Evolutionary conservation across 1,139 yeast species (phyloP), one percentile per base, ranked within the genome.

Genomic region (Suhomyces guaymorum): DNA sequence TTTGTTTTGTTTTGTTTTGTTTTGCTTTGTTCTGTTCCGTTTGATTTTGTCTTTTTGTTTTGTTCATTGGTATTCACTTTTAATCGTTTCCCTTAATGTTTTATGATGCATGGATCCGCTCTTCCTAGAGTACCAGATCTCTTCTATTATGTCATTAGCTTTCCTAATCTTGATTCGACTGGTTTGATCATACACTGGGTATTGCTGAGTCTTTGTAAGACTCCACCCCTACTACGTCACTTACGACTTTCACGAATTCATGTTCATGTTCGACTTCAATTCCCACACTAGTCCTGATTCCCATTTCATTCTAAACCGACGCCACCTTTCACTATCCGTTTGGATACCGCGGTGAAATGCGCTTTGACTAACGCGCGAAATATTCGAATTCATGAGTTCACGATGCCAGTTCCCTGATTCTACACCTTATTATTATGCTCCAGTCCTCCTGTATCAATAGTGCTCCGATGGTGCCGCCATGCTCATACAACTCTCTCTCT

Each of bases 171-270:
- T 37, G 37, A 37, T 32, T 37, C 40, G 40, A 37, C 40, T 37
- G 40, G 40, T 24, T 37, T 37, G 40, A 37, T 37, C 36, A 33
- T 16, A 15, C 31, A 28, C 26, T 32, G 32, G 40, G 40, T 37
- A 29, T 30, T 27, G n/a, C 6, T 21, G 18, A 20, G 26, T 30
- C 30, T 17, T 15, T 15, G 15, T 12, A 8, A n/a, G n/a, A n/a
- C n/a, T n/a, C n/a, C n/a, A n/a, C 11, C n/a, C 23, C 23, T 7
- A 7, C 23, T 21, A 6, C 23, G n/a, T 21, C 15, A 20, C 14
- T 32, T 14, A 37, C 34, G 34, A 32, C 35, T 27, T n/a, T n/a
- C n/a, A n/a, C n/a, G n/a, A n/a, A n/a, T n/a, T n/a, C n/a, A n/a
- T n/a, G n/a, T n/a, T 27, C 32, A 26, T 30, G 40, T 29, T 32